A percentile compares a stretch with the other conserved stretches of the same genome.
phyloP scores from a whole-genome alignment of 306 rosid species.

The Ammopiptanthus mongolicus region DNA sequence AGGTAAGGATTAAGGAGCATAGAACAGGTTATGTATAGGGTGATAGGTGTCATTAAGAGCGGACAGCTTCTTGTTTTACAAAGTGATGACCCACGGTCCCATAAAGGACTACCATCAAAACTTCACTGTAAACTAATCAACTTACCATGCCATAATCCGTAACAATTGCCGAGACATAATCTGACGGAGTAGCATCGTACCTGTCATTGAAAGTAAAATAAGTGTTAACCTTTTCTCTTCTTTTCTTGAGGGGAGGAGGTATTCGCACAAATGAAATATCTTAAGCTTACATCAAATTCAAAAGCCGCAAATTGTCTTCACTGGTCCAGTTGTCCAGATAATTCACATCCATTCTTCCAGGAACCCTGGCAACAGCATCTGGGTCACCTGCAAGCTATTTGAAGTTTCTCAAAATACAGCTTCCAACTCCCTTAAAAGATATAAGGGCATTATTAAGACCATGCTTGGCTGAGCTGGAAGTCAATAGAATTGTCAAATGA shows the following conservation, averaged over 20 bases:
- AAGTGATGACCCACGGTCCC: background rate
- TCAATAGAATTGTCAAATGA: background rate
- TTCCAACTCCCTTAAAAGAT: too few species aligned
- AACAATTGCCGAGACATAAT: conserved; percentile 12
- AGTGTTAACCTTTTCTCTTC: background rate
- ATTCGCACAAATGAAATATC: background rate
- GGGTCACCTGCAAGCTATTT: conserved; percentile 48
- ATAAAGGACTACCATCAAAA: background rate
- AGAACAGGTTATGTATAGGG: too few species aligned
- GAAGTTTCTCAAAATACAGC: conserved; percentile 8
- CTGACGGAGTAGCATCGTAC: conserved; percentile 53
- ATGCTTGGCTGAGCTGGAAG: background rate
- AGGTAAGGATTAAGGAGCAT: too few species aligned
- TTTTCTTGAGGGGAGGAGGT: background rate
- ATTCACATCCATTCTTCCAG: conserved; percentile 47
- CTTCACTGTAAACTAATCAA: background rate
- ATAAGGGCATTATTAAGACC: too few species aligned
- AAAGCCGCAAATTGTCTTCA: conserved; percentile 42
- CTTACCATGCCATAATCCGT: conserved; percentile 25
- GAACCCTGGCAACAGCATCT: conserved; percentile 45
- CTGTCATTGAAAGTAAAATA: conserved; percentile 28
- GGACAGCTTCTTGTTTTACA: background rate
- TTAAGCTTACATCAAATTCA: conserved; percentile 49
- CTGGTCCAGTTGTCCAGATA: conserved; percentile 32
- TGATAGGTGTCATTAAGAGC: too few species aligned